Evolutionary conservation across 1,284 basidiomycete species (phyloP).

Genomic region (Athelia psychrophila): DNA sequence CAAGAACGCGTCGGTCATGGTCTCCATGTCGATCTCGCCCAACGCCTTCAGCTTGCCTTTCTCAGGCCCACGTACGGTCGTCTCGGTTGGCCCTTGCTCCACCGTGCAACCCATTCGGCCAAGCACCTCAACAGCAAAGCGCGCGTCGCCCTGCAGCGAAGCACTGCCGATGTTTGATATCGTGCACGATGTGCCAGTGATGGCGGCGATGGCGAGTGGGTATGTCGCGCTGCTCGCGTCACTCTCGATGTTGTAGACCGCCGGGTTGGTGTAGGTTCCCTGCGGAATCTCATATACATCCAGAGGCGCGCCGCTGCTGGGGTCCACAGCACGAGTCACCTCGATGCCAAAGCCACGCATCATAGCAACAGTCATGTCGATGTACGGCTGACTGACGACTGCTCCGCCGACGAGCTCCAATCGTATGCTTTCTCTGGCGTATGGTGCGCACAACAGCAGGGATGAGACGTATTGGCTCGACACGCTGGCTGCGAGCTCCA

Average conservation of each 20-base stretch:
- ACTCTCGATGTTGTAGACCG: slow-evolving; percentile 88
- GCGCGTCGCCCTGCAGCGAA: slow-evolving; percentile 94
- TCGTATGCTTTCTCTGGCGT: slow-evolving; percentile 78
- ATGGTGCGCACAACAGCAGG: slow-evolving; percentile 94
- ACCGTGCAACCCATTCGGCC: slow-evolving; percentile 95
- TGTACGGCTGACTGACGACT: slow-evolving; percentile 98
- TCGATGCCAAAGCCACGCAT: slow-evolving; percentile 93
- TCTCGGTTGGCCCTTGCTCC: slow-evolving; percentile 83
- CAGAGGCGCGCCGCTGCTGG: slow-evolving; percentile 57
- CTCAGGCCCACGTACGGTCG: slow-evolving; percentile 91
- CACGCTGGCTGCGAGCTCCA: slow-evolving; percentile 90
- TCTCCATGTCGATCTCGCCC: slow-evolving; percentile 94
- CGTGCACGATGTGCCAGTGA: slow-evolving; percentile 93
- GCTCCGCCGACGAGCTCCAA: slow-evolving; percentile 91
- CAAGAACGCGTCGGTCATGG: slow-evolving; percentile 99
- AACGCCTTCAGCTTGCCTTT: slow-evolving; percentile 80
- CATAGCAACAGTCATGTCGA: slow-evolving; percentile 99
- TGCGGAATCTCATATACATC: slow-evolving; percentile 91
- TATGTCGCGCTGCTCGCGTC: slow-evolving; percentile 97
- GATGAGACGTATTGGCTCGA: slow-evolving; percentile 99
- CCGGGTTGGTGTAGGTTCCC: slow-evolving; percentile 77
- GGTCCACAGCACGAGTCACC: slow-evolving; percentile 71
- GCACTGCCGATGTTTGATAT: slow-evolving; percentile 89
- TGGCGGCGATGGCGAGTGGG: slow-evolving; percentile 94
- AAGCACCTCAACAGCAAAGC: slow-evolving; percentile 92